Base-by-base conservation (phyloP, 2,329 filamentous ascomycete genomes). In the Fusarium udum region DNA sequence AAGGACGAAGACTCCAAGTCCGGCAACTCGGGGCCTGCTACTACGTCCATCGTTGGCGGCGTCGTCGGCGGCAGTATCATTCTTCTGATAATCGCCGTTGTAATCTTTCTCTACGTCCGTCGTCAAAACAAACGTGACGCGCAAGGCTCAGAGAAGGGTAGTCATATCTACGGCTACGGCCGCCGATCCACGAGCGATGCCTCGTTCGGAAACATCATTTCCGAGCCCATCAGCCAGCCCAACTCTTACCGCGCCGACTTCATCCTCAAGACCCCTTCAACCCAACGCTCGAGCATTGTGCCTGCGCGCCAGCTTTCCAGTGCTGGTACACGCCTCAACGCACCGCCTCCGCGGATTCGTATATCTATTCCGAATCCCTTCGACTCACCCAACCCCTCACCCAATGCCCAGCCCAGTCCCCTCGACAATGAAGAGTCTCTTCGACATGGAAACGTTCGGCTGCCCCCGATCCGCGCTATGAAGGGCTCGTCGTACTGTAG, bases 161-260 rank as follows among this genome's bases (percentile, higher is more conserved):
- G 64, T 14, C 61, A 64, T 16, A 49, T 72, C 32, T 73, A 76
- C 31, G 67, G 62, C 40, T 61, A 53, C n/a, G 63, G 39, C 26
- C 37, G 58, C 56, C 72, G 51, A 52, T 72, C 64, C 65, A 76
- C 72, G 66, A 79, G 74, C 57, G 71, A 75, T 15, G 72, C 72
- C 45, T 75, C 73, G n/a, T 74, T 78, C 46, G 73, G 77, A 46
- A 86, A 86, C 75, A 84, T 90, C 75, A 86, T 91, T 74, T 90
- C 87, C 70, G 86, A 91, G 75, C 84, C 91, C 67, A 84, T 91
- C 64, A 81, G 87, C 52, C 78, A 82, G 61, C 75, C 80, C 28
- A 80, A 83, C 74, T 79, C 80, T 42, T 82, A 86, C 67, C 85
- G 88, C 59, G 85, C 84, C 42, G 88, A 90, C 75, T 90, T 90